phyloP scores from a whole-genome alignment of 1,284 basidiomycete species.

The Austroboletus niveus region DNA sequence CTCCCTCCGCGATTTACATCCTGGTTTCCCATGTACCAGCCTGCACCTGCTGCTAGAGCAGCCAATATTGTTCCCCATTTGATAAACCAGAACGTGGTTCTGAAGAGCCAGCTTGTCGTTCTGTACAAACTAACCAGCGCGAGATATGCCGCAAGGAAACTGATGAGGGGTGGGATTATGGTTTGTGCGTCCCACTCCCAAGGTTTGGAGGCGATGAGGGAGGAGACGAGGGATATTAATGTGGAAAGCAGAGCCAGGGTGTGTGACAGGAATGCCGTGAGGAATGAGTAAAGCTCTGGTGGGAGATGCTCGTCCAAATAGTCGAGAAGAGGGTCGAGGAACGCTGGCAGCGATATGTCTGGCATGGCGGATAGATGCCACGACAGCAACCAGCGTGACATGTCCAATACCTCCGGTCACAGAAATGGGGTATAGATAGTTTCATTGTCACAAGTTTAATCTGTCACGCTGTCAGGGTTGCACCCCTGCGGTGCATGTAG shows the following conservation, averaged over 20 bases:
- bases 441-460: slow-evolving; percentile 13
- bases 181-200: slow-evolving; percentile 64
- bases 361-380: slow-evolving; percentile 25
- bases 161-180: slow-evolving; percentile 70
- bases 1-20: slow-evolving; percentile 34
- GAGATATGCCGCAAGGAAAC: slow-evolving; percentile 67
- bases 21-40: slow-evolving; percentile 49
- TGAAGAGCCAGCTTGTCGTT: slow-evolving; percentile 70
- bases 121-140: slow-evolving; percentile 71
- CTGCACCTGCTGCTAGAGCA: slow-evolving; percentile 46
- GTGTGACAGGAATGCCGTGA: slow-evolving; percentile 53
- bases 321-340: slow-evolving; percentile 53
- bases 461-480: slow-evolving; percentile 11
- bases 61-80: slow-evolving; percentile 72
- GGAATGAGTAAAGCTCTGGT: slow-evolving; percentile 49
- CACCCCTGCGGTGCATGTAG: slow-evolving; percentile 3
- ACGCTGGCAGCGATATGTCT: slow-evolving; percentile 28
- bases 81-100: slow-evolving; percentile 61
- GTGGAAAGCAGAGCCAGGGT: slow-evolving; percentile 50
- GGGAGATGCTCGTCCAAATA: slow-evolving; percentile 57
- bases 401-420: slow-evolving; percentile 14
- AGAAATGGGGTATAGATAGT: slow-evolving; percentile 2
- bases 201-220: slow-evolving; percentile 50
- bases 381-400: slow-evolving; percentile 22
- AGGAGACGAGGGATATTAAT: slow-evolving; percentile 43